Conservation (phyloP, 306 rosid genomes). For the Begonia loranthoides region DNA sequence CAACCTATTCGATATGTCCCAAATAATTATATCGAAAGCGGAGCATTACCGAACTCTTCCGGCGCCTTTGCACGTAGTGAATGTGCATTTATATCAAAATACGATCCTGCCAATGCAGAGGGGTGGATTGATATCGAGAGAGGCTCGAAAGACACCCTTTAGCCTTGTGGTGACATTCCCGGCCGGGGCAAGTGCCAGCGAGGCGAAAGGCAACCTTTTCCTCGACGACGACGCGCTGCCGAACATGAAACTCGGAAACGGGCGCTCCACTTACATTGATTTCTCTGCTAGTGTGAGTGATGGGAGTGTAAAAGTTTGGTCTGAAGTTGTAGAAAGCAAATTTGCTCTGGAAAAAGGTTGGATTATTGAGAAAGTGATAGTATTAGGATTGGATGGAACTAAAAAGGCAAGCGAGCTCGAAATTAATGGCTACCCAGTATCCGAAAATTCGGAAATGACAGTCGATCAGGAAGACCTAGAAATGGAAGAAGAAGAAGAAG, state of each 20-base stretch:
- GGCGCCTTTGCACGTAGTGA: conserved; percentile 74
- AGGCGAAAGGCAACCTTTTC: conserved; percentile 72
- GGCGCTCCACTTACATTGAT: conserved; percentile 54
- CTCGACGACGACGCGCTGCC: conserved; percentile 72
- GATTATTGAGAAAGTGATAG: conserved; percentile 54
- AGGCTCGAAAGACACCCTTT: conserved; percentile 73
- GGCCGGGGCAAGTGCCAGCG: conserved; percentile 39
- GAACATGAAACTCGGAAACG: conserved; percentile 66
- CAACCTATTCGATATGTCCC: conserved; percentile 61
- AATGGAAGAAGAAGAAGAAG: conserved; percentile 22
- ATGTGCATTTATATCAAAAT: conserved; percentile 84
- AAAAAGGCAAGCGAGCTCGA: conserved; percentile 36
- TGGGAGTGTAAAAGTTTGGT: conserved; percentile 72
- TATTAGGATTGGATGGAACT: conserved; percentile 51
- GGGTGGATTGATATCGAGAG: conserved; percentile 76
- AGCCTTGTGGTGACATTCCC: conserved; percentile 62
- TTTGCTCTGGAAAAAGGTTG: conserved; percentile 65
- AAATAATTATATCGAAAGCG: conserved; percentile 27
- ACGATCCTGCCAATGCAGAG: conserved; percentile 82
- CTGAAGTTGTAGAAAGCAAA: conserved; percentile 72
- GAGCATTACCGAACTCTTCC: conserved; percentile 55
- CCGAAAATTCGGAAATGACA: conserved; percentile 16
- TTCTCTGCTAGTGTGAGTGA: conserved; percentile 42
- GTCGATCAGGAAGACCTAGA: conserved; percentile 26
- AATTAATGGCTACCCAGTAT: conserved; percentile 37